Conservation (phyloP, 2,329 filamentous ascomycete genomes). For the Fusarium nelsonii region DNA sequence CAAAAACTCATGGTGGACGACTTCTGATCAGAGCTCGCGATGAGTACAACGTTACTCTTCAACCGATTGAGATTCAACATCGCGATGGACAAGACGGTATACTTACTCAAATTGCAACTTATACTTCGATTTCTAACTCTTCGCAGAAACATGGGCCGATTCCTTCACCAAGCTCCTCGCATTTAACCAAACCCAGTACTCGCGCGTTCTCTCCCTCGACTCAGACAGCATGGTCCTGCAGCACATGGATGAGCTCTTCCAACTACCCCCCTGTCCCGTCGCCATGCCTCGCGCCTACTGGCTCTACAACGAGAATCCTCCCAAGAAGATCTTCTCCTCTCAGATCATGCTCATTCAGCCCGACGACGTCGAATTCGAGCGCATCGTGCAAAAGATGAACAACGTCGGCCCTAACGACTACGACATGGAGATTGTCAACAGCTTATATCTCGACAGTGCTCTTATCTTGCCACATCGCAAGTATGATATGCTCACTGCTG, state of each 20-base stretch:
- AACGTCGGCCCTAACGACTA: constrained; percentile 57
- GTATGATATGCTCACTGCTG: constrained; percentile 72
- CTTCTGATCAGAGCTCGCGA: constrained; percentile 59
- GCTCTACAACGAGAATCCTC: constrained; percentile 61
- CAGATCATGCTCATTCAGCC: constrained; percentile 72
- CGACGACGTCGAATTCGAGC: constrained; percentile 63
- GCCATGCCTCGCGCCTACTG: constrained; percentile 82
- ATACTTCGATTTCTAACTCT: neutral
- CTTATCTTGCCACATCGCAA: constrained; percentile 73
- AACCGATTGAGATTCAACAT: constrained; percentile 57
- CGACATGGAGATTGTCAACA: constrained; percentile 78
- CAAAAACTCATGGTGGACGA: neutral
- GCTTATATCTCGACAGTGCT: constrained; percentile 69
- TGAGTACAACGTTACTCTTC: constrained; percentile 59
- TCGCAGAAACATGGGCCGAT: constrained; percentile 68
- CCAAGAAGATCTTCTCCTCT: constrained; percentile 67
- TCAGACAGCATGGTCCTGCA: constrained; percentile 75
- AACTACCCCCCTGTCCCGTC: constrained; percentile 70
- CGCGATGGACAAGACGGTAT: constrained; percentile 53
- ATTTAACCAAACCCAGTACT: constrained; percentile 75
- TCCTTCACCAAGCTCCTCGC: constrained; percentile 77
- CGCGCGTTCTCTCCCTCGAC: constrained; percentile 63
- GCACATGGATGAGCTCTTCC: constrained; percentile 78
- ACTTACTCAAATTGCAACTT: accelerated
- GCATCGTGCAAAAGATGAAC: constrained; percentile 50